These are phyloP conservation scores for Lumnitzera littorea DNA, from an alignment of 345 rosid genomes.

Conservation along the genomic window DNA sequence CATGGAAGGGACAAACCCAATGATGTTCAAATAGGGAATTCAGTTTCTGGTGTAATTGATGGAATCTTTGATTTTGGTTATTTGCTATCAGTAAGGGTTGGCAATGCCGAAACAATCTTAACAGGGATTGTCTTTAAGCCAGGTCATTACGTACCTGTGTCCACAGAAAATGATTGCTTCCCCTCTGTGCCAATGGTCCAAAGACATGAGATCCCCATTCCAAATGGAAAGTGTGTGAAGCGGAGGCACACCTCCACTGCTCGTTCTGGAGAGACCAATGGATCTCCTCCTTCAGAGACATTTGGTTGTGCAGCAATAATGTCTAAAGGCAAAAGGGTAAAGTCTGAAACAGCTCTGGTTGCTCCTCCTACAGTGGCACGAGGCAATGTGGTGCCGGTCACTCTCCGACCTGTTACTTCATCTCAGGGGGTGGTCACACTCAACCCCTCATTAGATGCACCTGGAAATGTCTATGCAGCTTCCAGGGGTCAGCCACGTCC, in stretches of 20 bases:
- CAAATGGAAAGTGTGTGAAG: conserved; percentile 18
- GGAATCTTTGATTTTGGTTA: conserved; percentile 75
- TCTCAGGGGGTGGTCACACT: neutral
- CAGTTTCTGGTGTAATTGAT: conserved; percentile 62
- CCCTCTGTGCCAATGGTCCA: conserved; percentile 60
- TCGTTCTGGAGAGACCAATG: conserved; percentile 5
- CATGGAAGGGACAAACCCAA: conserved; percentile 8
- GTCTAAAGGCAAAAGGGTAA: conserved; percentile 12
- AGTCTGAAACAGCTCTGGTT: neutral
- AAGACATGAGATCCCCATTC: conserved; percentile 44
- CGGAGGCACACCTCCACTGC: neutral
- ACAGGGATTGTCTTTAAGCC: conserved; percentile 86
- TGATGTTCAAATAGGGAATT: conserved; percentile 55
- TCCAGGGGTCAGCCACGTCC: neutral
- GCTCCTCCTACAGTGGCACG: neutral
- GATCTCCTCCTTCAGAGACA: neutral
- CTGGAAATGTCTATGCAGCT: neutral
- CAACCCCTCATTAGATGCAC: neutral
- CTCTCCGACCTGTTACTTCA: neutral
- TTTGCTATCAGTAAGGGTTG: conserved; percentile 61
- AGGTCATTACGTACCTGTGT: conserved; percentile 51
- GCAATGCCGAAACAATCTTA: conserved; percentile 42
- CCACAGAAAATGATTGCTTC: conserved; percentile 57
- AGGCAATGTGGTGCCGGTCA: conserved; percentile 4
- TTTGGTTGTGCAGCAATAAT: conserved; percentile 5